Conservation (phyloP, 768 basidiomycete genomes). For the Trametes cubensis region DNA sequence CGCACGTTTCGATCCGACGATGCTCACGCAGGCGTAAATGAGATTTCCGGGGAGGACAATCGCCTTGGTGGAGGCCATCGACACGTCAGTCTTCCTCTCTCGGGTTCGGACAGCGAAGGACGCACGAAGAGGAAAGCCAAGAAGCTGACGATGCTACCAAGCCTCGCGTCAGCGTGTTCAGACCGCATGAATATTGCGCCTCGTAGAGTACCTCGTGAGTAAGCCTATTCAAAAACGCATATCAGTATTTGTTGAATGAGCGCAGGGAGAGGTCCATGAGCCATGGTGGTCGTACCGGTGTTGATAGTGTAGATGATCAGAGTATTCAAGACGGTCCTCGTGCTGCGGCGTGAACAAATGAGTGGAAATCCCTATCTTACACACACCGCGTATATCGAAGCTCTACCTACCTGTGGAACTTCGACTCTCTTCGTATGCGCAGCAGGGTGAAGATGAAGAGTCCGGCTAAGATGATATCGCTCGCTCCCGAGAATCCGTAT, state of each 20-base stretch:
- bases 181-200: too few relatives aligned
- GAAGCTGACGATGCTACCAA: not conserved
- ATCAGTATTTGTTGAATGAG: not conserved
- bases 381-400: too few relatives aligned
- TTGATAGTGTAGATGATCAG: not conserved
- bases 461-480: too few relatives aligned
- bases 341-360: not conserved
- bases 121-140: slow-evolving; percentile 5
- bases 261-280: too few relatives aligned
- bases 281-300: not conserved
- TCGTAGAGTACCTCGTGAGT: not conserved
- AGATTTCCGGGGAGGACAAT: slow-evolving; percentile 4
- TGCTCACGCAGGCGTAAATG: slow-evolving; percentile 2
- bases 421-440: too few relatives aligned
- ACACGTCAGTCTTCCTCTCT: too few relatives aligned
- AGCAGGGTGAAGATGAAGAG: too few relatives aligned
- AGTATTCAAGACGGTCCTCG: not conserved
- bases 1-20: slow-evolving; percentile 4
- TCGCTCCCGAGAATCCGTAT: too few relatives aligned
- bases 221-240: not conserved
- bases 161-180: too few relatives aligned
- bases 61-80: not conserved
- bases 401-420: too few relatives aligned
- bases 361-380: too few relatives aligned
- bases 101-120: too few relatives aligned